These are phyloP conservation scores for Diaporthe capsici DNA, from an alignment of 2,329 filamentous ascomycete genomes.

Conservation along the genomic window DNA sequence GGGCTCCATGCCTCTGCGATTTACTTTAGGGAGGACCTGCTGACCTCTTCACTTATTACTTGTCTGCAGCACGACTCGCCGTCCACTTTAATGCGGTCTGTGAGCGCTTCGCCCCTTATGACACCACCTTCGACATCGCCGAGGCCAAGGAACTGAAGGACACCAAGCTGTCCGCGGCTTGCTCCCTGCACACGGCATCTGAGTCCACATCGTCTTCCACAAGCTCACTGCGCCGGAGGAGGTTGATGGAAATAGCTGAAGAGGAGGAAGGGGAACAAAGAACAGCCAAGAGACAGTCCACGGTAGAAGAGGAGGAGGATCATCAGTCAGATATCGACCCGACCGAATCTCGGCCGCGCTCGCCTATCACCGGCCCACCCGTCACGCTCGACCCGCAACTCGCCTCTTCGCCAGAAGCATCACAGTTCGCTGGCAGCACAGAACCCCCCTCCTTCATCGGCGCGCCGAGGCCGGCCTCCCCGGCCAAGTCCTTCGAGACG, in stretches of 20 bases:
- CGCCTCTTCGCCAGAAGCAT: slow-evolving; percentile 63
- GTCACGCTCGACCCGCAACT: slow-evolving; percentile 68
- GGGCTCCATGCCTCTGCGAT: not conserved
- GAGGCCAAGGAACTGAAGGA: slow-evolving; percentile 86
- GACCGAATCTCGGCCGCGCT: slow-evolving; percentile 47
- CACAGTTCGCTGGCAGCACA: slow-evolving; percentile 63
- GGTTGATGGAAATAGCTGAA: slow-evolving; percentile 94
- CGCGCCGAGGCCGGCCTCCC: slow-evolving; percentile 59
- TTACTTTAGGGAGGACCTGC: slow-evolving; percentile 45
- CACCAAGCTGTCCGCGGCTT: slow-evolving; percentile 87
- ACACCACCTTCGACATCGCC: slow-evolving; percentile 84
- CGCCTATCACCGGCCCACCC: slow-evolving; percentile 53
- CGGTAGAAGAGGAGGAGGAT: slow-evolving; percentile 64
- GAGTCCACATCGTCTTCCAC: slow-evolving; percentile 88
- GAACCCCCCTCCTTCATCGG: slow-evolving; percentile 69
- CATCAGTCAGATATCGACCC: slow-evolving; percentile 45
- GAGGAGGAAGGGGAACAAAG: slow-evolving; percentile 82
- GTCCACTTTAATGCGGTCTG: slow-evolving; percentile 78
- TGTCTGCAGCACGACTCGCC: slow-evolving; percentile 79
- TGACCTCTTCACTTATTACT: slow-evolving; percentile 44
- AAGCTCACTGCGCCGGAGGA: slow-evolving; percentile 81
- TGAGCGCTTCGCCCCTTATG: slow-evolving; percentile 85
- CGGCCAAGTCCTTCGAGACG: slow-evolving; percentile 58
- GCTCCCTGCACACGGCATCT: slow-evolving; percentile 89
- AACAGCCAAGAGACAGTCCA: slow-evolving; percentile 70